Evolutionary conservation across 176 grass and related monocot species (phyloP).

Genomic region (Aegilops bicornis): DNA sequence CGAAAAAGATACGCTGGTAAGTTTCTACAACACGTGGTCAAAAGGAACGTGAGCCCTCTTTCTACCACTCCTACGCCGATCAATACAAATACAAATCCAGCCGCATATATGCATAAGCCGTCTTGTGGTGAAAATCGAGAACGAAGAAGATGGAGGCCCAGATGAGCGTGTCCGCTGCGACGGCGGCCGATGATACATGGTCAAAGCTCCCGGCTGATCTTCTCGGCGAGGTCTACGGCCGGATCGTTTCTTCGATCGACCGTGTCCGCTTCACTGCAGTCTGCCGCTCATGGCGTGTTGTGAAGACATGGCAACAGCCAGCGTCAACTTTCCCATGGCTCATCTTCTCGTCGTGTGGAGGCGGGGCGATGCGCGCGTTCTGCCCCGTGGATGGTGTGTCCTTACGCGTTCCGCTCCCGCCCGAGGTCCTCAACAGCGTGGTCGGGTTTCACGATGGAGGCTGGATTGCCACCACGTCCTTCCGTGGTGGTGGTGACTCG

Average conservation of each 20-base stretch:
- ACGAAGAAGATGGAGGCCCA: neutral
- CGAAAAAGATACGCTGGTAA: no score
- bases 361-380: neutral
- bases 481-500: neutral
- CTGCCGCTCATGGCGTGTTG: neutral
- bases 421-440: rapidly evolving
- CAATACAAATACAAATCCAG: no score
- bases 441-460: neutral
- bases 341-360: neutral
- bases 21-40: no score
- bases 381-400: neutral
- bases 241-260: no score
- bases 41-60: no score
- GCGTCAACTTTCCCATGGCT: neutral
- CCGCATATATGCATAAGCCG: no score
- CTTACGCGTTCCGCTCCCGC: neutral
- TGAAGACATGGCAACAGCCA: neutral
- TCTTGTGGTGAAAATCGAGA: neutral
- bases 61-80: no score
- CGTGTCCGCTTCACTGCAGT: neutral
- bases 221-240: neutral
- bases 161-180: neutral
- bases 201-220: neutral
- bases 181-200: neutral
- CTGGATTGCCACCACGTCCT: neutral